Base-by-base conservation (phyloP, 208 protist genomes). In the Trypanosomatidae sp. region DNA sequence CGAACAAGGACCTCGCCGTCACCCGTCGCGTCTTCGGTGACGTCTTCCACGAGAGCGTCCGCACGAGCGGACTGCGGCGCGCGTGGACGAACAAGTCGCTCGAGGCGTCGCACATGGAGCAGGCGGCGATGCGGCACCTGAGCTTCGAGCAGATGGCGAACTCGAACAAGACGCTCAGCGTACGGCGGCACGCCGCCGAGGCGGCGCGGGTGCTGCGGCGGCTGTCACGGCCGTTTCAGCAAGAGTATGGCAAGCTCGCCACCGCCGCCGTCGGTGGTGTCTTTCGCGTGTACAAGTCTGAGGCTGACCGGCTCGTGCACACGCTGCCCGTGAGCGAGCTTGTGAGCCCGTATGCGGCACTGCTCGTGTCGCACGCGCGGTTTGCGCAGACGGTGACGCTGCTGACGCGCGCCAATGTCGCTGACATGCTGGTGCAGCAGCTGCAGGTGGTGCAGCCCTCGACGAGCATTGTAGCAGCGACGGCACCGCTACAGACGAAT, bases 81-180 rank as follows among this genome's bases (percentile, higher is more conserved):
- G 66, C 70, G 39, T 93, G 85, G 80, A 89, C 81, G 22, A 90
- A 89, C 51, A 78, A 85, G 56, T 73, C 76, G 15, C 66, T 93
- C 11, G 79, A 93, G 58, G 85, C 85, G 6, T 89, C 85, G 19
- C 79, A 90, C 52, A 73, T 93, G 28, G 85, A 93, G 48, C 72
- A 74, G 53, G 85, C 85, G 25, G 84, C 70, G 41, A 71, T 80
- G 23, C 41, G 66, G n/a, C 73, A 88, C 52, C 39, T 90, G 2
- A 25, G 56, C 8, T 88, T 89, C 57, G 68, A 86, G 51, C 23
- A 70, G 26, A 83, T 93, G 68, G 71, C 67, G 28, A 87, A 87
- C 61, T 65, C 69, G 19, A 59, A 61, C 11, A 89, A 88, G 54
- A 71, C 66, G 47, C 39, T 90, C 16, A 88, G 88, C 70, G 74